Evolutionary conservation across 805 yeast species (phyloP).

Genomic region (Nematodospora valgi): DNA sequence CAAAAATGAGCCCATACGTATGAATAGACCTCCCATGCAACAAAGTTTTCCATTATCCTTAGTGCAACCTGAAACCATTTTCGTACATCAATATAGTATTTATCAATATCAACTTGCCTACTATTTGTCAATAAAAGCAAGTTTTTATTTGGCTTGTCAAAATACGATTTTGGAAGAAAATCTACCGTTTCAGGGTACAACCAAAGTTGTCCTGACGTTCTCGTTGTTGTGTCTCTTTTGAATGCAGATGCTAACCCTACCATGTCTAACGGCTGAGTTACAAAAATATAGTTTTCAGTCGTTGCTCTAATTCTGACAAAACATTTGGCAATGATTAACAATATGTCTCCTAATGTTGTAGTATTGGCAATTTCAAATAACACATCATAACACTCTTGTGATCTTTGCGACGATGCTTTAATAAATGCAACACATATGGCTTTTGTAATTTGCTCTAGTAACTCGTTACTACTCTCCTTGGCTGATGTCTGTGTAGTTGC

Average conservation of each 20-base stretch:
- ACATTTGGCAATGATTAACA: slow-evolving; percentile 49
- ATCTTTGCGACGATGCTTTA: slow-evolving; percentile 21
- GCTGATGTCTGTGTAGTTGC: slow-evolving; percentile 3
- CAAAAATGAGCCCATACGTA: slow-evolving; percentile 65
- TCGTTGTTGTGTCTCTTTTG: slow-evolving; percentile 29
- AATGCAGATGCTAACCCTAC: slow-evolving; percentile 63
- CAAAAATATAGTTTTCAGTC: slow-evolving; percentile 40
- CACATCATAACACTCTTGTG: slow-evolving; percentile 24
- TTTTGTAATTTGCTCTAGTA: slow-evolving; percentile 19
- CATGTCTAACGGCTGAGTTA: slow-evolving; percentile 56
- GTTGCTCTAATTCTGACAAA: slow-evolving; percentile 54
- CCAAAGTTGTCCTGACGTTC: slow-evolving; percentile 42
- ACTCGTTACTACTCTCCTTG: neutral
- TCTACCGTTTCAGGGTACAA: slow-evolving; percentile 54
- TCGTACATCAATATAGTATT: slow-evolving; percentile 38
- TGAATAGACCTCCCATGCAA: slow-evolving; percentile 71
- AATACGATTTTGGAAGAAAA: slow-evolving; percentile 44
- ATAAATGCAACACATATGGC: slow-evolving; percentile 24
- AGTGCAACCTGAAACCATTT: slow-evolving; percentile 52
- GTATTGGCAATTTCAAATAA: slow-evolving; percentile 34
- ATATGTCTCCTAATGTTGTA: slow-evolving; percentile 29
- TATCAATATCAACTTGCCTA: slow-evolving; percentile 1
- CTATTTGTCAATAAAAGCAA: slow-evolving; percentile 12
- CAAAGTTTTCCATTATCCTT: slow-evolving; percentile 47
- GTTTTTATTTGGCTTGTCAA: slow-evolving; percentile 38